Evolutionary conservation across 495 filamentous ascomycete genomes (phyloP).

Genomic region (Platismatia glauca): DNA sequence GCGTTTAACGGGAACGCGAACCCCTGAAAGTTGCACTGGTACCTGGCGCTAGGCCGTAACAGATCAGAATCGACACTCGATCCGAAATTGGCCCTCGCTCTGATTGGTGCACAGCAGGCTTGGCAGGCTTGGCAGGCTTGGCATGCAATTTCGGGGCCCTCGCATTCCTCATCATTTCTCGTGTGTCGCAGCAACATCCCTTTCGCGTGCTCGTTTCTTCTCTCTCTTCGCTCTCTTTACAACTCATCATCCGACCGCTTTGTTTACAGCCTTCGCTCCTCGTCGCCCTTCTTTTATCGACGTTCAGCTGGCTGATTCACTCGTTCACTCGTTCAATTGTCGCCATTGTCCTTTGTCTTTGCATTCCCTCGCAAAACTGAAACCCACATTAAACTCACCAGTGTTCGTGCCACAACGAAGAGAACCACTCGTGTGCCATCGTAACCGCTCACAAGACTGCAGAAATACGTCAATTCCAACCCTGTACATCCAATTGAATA

Average conservation of each 20-base stretch:
- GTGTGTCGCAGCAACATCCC: not conserved
- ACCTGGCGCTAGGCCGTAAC: too few relatives aligned
- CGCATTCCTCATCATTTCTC: not conserved
- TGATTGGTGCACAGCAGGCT: not conserved
- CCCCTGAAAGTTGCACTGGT: too few relatives aligned
- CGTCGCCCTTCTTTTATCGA: conserved; percentile 38
- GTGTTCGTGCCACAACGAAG: conserved; percentile 10
- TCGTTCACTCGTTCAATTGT: conserved; percentile 3
- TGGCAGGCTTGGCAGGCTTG: not conserved
- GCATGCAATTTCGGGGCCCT: not conserved
- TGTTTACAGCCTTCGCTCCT: conserved; percentile 24
- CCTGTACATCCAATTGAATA: conserved; percentile 8
- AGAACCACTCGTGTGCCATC: not conserved
- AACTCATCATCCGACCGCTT: conserved; percentile 1
- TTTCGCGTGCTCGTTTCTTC: not conserved
- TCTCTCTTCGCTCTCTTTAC: not conserved
- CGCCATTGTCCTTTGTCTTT: conserved; percentile 1
- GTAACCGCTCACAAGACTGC: conserved; percentile 2
- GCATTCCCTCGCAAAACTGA: conserved; percentile 14
- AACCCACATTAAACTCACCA: conserved; percentile 11
- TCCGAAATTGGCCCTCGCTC: not conserved
- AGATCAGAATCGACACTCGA: too few relatives aligned
- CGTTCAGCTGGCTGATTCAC: conserved; percentile 21
- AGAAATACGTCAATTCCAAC: not conserved
- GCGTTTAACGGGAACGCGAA: too few relatives aligned